Conservation (phyloP, 805 yeast genomes). For the Ogataea salicorniae region DNA sequence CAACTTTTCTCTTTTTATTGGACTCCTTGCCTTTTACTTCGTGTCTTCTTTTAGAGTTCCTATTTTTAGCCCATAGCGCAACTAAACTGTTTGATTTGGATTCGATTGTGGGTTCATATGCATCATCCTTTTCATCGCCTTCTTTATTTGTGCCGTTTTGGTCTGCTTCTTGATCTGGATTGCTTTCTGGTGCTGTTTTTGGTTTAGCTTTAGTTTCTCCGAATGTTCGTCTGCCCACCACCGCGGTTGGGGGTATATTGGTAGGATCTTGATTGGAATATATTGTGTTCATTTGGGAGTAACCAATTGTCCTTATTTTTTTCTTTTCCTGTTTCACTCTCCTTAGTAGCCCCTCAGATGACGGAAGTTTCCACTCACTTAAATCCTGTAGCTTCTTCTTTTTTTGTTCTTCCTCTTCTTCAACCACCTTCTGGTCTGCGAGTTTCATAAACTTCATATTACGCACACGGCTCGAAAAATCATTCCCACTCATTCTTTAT, state of each 20-base stretch:
- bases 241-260: slow-evolving; percentile 1
- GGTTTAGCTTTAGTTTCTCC: slow-evolving; percentile 11
- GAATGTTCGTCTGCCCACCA: slow-evolving; percentile 26
- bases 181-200: slow-evolving; percentile 10
- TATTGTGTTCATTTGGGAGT: slow-evolving; percentile 19
- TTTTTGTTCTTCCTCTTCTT: slow-evolving; percentile 29
- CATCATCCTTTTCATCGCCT: slow-evolving; percentile 17
- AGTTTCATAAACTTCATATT: slow-evolving; percentile 75
- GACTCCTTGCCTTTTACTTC: slow-evolving; percentile 9
- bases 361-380: slow-evolving; percentile 49
- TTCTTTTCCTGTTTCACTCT: slow-evolving; percentile 12
- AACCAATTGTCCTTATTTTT: slow-evolving; percentile 25
- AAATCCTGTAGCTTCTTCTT: slow-evolving; percentile 35
- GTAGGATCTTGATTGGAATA: neutral
- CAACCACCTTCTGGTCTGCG: slow-evolving; percentile 33
- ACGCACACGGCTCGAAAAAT: slow-evolving; percentile 64
- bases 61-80: slow-evolving; percentile 9
- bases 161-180: slow-evolving; percentile 13
- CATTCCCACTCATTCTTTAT: slow-evolving; percentile 20
- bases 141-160: neutral
- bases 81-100: slow-evolving; percentile 8
- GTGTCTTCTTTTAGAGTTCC: slow-evolving; percentile 13
- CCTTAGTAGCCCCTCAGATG: slow-evolving; percentile 23
- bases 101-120: slow-evolving; percentile 9
- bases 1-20: neutral